A percentile compares a stretch with the other conserved stretches of the same genome.
Conservation (phyloP, 169 alveolate species). For the Blepharisma undulans region DNA sequence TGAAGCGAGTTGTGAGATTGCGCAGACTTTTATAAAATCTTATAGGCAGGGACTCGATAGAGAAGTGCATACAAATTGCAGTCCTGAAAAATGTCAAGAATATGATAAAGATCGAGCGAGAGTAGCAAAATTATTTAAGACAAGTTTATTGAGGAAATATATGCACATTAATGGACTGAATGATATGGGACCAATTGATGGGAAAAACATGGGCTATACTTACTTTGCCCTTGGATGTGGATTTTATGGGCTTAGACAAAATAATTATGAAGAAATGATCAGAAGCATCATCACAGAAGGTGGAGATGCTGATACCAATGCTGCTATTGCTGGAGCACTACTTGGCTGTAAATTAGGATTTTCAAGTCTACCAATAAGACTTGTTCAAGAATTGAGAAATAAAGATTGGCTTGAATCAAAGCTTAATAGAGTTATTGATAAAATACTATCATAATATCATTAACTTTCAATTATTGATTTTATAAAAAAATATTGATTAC, state of each 20-base stretch:
- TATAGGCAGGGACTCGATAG: not conserved
- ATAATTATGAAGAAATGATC: not conserved
- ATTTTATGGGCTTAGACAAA: not conserved
- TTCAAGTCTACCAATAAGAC: not conserved
- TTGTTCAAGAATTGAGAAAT: not conserved
- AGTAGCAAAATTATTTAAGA: not conserved
- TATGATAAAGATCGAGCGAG: not conserved
- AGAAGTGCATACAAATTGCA: not conserved
- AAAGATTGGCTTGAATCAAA: not conserved
- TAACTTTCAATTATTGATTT: not conserved
- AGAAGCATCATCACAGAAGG: constrained; percentile 5
- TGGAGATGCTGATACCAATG: constrained; percentile 47
- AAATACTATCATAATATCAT: not conserved
- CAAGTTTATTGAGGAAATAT: not conserved
- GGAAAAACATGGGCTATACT: not conserved
- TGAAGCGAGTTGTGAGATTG: not conserved
- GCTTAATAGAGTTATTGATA: not conserved
- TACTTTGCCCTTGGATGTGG: not conserved
- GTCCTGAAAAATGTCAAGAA: not conserved
- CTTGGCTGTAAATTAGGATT: constrained; percentile 32
- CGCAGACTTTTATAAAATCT: not conserved
- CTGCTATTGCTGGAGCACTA: constrained; percentile 37
- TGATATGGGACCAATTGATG: not conserved
- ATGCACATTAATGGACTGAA: not conserved
- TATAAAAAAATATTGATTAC: too few relatives aligned